Percentiles rank a stretch among this genome's conserved stretches.
phyloP scores from a whole-genome alignment of 306 rosid genomes.

The Adenanthera pavonina region DNA sequence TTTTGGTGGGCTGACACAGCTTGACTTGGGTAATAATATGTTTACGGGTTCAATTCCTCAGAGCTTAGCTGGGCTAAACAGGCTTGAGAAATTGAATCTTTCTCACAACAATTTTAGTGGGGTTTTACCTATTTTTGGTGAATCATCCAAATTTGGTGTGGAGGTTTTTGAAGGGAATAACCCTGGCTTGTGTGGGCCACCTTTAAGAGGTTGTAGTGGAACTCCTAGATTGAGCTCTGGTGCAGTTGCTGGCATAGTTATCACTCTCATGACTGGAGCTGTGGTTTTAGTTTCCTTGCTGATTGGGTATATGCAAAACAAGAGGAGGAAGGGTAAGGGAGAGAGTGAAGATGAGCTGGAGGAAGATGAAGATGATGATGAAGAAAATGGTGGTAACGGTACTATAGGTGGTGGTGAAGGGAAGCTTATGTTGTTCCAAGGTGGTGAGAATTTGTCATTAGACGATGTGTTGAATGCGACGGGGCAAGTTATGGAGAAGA shows the following conservation, averaged over 20 bases:
- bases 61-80: constrained; percentile 49
- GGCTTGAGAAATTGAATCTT: constrained; percentile 83
- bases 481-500: constrained; percentile 98
- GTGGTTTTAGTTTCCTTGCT: constrained; percentile 88
- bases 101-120: constrained; percentile 93
- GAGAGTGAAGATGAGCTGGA: constrained; percentile 90
- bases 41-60: constrained; percentile 69
- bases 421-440: constrained; percentile 86
- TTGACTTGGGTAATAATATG: constrained; percentile 77
- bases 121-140: constrained; percentile 72
- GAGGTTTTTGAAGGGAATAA: constrained; percentile 88
- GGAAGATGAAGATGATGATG: constrained; percentile 81
- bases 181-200: constrained; percentile 85
- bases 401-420: constrained; percentile 75
- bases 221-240: constrained; percentile 81
- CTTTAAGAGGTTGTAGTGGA: constrained; percentile 72
- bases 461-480: constrained; percentile 98
- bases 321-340: constrained; percentile 69
- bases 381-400: constrained; percentile 40
- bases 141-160: constrained; percentile 69
- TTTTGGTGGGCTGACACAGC: constrained; percentile 71
- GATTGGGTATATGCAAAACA: constrained; percentile 92
- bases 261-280: constrained; percentile 89
- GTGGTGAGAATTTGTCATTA: constrained; percentile 92
- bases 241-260: constrained; percentile 95